Percentiles rank a stretch among this genome's conserved stretches.
Evolutionary conservation across 306 rosid species (phyloP).

Genomic region (Urtica urens): DNA sequence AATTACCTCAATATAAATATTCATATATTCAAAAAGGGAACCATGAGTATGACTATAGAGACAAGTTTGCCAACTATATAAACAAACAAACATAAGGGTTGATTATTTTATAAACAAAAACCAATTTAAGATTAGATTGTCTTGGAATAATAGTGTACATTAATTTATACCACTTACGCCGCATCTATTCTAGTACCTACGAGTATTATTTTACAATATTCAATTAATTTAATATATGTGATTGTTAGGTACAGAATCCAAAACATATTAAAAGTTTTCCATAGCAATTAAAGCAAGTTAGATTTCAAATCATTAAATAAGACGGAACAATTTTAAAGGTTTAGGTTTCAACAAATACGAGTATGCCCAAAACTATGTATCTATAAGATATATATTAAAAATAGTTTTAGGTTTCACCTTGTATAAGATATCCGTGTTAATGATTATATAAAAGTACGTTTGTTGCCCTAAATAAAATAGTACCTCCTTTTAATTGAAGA

Average conservation of each 20-base stretch:
- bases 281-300: not conserved
- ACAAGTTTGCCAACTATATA: not conserved
- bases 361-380: too few relatives aligned
- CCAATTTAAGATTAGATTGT: not conserved
- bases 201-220: not conserved
- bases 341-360: too few relatives aligned
- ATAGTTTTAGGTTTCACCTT: too few relatives aligned
- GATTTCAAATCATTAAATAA: slow-evolving; percentile 1
- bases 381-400: too few relatives aligned
- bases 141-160: not conserved
- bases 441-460: too few relatives aligned
- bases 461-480: too few relatives aligned
- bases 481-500: too few relatives aligned
- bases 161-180: slow-evolving; percentile 1
- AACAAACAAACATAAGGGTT: not conserved
- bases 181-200: not conserved
- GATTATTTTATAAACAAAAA: not conserved
- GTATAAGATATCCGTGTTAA: too few relatives aligned
- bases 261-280: not conserved
- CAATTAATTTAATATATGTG: not conserved
- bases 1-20: too few relatives aligned
- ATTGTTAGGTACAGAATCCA: not conserved
- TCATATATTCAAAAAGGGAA: not conserved
- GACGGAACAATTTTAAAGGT: too few relatives aligned
- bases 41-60: not conserved